These are phyloP conservation scores for Candida sp. DNA, from an alignment of 1,139 yeast species.

Conservation along the genomic window DNA sequence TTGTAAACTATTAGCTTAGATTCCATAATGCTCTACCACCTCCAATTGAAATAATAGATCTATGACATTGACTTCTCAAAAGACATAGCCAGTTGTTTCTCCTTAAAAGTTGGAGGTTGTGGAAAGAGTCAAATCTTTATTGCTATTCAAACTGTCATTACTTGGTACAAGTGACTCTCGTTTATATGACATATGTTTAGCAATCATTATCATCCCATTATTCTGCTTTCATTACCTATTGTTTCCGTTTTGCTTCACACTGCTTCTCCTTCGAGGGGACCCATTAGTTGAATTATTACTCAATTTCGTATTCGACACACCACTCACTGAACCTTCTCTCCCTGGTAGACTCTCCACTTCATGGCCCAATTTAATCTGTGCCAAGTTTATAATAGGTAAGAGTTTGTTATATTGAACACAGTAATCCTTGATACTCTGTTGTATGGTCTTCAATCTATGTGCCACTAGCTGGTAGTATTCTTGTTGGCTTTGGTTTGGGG, in stretches of 20 bases:
- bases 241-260: background rate
- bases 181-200: too few relatives aligned
- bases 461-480: slow-evolving; percentile 32
- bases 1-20: too few relatives aligned
- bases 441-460: slow-evolving; percentile 31
- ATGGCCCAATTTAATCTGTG: slow-evolving; percentile 48
- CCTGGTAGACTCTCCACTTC: slow-evolving; percentile 35
- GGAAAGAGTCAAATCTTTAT: too few relatives aligned
- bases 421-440: slow-evolving; percentile 38
- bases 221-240: background rate
- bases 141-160: too few relatives aligned
- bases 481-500: slow-evolving; percentile 32
- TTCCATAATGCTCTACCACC: too few relatives aligned
- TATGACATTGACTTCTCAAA: too few relatives aligned
- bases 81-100: too few relatives aligned
- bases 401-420: slow-evolving; percentile 42
- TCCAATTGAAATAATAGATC: too few relatives aligned
- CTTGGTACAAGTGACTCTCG: too few relatives aligned
- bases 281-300: background rate
- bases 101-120: too few relatives aligned
- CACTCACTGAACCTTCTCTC: background rate
- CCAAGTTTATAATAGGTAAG: slow-evolving; percentile 47
- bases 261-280: slow-evolving; percentile 1
- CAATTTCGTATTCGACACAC: background rate
- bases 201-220: too few relatives aligned